Evolutionary conservation across 805 yeast genomes (phyloP), one percentile per base, ranked within the genome.

Genomic region (Spathaspora girioi): DNA sequence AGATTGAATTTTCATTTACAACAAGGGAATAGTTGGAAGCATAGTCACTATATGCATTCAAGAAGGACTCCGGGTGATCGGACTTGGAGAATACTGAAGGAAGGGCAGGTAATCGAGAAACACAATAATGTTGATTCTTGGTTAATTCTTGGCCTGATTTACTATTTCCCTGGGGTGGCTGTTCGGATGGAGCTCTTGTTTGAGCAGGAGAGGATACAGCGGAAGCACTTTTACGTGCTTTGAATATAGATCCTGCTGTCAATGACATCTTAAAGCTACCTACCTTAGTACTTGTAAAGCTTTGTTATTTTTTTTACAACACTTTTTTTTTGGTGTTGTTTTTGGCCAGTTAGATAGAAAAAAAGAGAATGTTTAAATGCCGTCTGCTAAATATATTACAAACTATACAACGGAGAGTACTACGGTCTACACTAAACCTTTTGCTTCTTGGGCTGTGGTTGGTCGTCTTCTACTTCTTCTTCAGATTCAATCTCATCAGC

Each of bases 111-210:
- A 84, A 70, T 57, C 75, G 75, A 2, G 79, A 71, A 14, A 85
- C 84, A 50, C 81, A 76, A 61, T 83, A 86, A 51, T 81, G 74
- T 46, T 78, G 74, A 58, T 78, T 84, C 56, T 79, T 76, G 6
- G 89, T 82, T 55, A 84, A 70, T 59, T 84, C 89, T 23, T 23
- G 41, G 3, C 32, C 47, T 14, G 32, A 12, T 20, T 46, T 38
- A 20, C 4, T 15, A 17, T 35, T 35, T 35, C 14, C 17, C 40
- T 35, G 40, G 26, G 26, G 6, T 35, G 40, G 40, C 14, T 48
- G 38, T 17, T 27, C 40, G 10, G 44, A 20, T 4, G 46, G 23
- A 14, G 9, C 9, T 27, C n/a, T 27, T 27, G 49, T 10, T n/a
- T 12, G n/a, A 8, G 40, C 19, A 5, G 42, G 42, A 31, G 35